These are phyloP conservation scores for Colletotrichum coccodes DNA, from an alignment of 2,329 filamentous ascomycete genomes.

Conservation along the genomic window DNA sequence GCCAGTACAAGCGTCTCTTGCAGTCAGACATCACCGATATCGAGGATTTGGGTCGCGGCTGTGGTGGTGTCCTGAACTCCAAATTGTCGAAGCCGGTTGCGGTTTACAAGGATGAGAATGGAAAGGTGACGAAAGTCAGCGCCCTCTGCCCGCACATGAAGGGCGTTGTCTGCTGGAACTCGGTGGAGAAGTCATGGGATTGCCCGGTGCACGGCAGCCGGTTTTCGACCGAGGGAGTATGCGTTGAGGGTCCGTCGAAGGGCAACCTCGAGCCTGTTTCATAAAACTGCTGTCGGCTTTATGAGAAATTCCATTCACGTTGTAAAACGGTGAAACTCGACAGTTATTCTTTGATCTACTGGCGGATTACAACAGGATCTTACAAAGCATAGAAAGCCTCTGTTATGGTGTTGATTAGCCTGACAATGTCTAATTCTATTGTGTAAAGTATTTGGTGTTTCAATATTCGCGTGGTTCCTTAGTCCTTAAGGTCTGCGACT, in stretches of 20 bases:
- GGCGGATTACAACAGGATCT: too few species aligned
- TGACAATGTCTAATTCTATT: too few species aligned
- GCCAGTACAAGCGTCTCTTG: slow-evolving; percentile 64
- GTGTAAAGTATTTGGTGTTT: too few species aligned
- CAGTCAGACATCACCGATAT: slow-evolving; percentile 66
- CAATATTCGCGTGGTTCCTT: too few species aligned
- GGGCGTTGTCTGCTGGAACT: slow-evolving; percentile 67
- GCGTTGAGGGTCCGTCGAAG: slow-evolving; percentile 49
- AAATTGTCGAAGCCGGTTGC: slow-evolving; percentile 57
- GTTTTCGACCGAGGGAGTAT: slow-evolving; percentile 48
- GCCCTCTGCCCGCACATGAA: slow-evolving; percentile 67
- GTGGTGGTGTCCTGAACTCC: slow-evolving; percentile 64
- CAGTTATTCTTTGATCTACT: too few species aligned
- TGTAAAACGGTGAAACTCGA: too few species aligned
- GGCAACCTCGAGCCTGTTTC: slow-evolving; percentile 33
- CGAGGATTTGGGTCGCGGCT: slow-evolving; percentile 60
- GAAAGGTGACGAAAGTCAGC: slow-evolving; percentile 59
- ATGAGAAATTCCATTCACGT: too few species aligned
- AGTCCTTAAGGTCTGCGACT: too few species aligned
- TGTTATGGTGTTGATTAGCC: too few species aligned
- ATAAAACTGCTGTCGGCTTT: too few species aligned
- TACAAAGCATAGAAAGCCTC: too few species aligned
- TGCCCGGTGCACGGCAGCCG: slow-evolving; percentile 59
- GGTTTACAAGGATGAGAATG: slow-evolving; percentile 65
- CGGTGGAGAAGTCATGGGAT: slow-evolving; percentile 62